A percentile compares a stretch with the other conserved stretches of the same genome.
phyloP scores from a whole-genome alignment of 192 early-diverging fungal species.

The Coemansia sp. region DNA sequence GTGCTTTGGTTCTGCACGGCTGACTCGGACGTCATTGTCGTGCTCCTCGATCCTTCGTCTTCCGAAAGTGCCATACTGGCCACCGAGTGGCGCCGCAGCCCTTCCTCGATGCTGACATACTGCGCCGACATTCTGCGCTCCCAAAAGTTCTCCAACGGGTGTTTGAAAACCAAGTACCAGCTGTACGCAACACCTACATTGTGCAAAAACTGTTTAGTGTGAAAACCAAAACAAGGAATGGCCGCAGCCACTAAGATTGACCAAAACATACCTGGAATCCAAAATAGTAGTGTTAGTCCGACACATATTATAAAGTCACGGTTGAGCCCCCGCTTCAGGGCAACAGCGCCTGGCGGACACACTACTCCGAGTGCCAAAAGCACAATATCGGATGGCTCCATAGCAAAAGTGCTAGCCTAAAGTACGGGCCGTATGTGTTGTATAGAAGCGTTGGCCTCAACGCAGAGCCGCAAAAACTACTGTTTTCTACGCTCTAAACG shows the following conservation, averaged over 20 bases:
- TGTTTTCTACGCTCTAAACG: neutral
- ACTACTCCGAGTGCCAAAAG: constrained; percentile 42
- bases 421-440: neutral
- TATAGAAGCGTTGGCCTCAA: neutral
- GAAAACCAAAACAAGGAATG: neutral
- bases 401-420: neutral
- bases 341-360: constrained; percentile 64
- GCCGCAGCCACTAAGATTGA: neutral
- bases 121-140: constrained; percentile 12
- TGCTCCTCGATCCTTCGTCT: constrained; percentile 37
- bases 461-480: neutral
- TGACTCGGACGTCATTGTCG: constrained; percentile 33
- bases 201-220: neutral
- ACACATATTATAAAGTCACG: constrained; percentile 68
- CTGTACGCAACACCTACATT: constrained; percentile 42
- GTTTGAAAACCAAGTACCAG: constrained; percentile 49
- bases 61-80: constrained; percentile 16
- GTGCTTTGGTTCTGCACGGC: constrained; percentile 7
- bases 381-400: constrained; percentile 52
- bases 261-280: constrained; percentile 58
- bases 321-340: constrained; percentile 62
- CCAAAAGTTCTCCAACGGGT: constrained; percentile 45
- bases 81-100: constrained; percentile 43
- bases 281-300: constrained; percentile 64
- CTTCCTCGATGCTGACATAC: constrained; percentile 47